phyloP scores from a whole-genome alignment of 768 basidiomycete genomes.

The Mycena sanguinolenta region DNA sequence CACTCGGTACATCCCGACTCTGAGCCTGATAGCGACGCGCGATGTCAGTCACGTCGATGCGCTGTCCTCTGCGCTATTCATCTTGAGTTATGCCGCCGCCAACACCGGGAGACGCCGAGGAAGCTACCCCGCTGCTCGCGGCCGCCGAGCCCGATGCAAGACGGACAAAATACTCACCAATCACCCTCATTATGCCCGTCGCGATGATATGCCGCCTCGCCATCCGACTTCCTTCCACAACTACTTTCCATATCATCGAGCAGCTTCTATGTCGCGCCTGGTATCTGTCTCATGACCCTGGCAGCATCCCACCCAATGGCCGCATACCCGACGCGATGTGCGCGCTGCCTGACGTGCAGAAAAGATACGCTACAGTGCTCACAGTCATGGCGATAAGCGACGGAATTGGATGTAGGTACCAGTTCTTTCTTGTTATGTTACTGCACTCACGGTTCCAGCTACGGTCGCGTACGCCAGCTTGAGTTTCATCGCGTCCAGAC shows the following conservation, averaged over 20 bases:
- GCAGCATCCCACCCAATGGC: slow-evolving; percentile 3
- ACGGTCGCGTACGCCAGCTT: slow-evolving; percentile 23
- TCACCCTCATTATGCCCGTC: slow-evolving; percentile 23
- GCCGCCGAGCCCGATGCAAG: not conserved
- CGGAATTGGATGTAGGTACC: slow-evolving; percentile 22
- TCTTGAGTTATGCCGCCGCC: slow-evolving; percentile 8
- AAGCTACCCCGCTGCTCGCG: not conserved
- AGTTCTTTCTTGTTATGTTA: not conserved
- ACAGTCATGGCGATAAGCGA: slow-evolving; percentile 26
- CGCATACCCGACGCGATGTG: slow-evolving; percentile 28
- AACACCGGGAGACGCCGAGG: not conserved
- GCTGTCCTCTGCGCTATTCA: not conserved
- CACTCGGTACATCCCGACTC: no score
- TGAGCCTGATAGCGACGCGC: no score
- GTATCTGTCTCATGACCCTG: slow-evolving; percentile 17
- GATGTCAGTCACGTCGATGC: no score
- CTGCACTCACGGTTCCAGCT: slow-evolving; percentile 3
- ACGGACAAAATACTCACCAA: slow-evolving; percentile 4
- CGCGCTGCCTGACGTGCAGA: slow-evolving; percentile 23
- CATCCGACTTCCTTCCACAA: slow-evolving; percentile 32
- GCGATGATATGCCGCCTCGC: slow-evolving; percentile 27
- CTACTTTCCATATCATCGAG: slow-evolving; percentile 30
- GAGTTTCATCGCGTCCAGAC: slow-evolving; percentile 20
- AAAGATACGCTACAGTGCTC: slow-evolving; percentile 18
- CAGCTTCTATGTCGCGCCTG: slow-evolving; percentile 25